phyloP scores from a whole-genome alignment of 2,329 filamentous ascomycete genomes.

The Penicillium nordicum region DNA sequence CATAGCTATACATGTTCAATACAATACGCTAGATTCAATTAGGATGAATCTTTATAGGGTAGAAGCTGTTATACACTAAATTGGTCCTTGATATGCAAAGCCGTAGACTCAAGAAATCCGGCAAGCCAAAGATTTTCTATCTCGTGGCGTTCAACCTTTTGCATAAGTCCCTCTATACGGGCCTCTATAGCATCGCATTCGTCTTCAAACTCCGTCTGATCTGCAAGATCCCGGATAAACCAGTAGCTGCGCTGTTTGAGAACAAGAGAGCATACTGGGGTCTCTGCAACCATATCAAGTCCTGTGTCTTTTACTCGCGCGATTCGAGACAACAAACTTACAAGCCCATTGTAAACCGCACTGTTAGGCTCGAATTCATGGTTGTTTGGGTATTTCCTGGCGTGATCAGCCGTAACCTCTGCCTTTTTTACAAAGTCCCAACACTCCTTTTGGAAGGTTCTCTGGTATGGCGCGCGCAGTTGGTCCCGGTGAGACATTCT shows the following conservation, averaged over 20 bases:
- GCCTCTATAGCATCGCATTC: not conserved
- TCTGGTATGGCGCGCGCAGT: not conserved
- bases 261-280: not conserved
- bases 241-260: not conserved
- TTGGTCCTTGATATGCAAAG: not conserved
- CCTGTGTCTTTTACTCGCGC: not conserved
- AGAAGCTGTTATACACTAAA: not conserved
- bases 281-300: not conserved
- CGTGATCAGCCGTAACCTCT: not conserved
- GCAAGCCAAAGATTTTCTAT: slow-evolving; percentile 1
- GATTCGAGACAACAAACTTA: not conserved
- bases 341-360: not conserved
- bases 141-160: not conserved
- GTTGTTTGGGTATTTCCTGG: not conserved
- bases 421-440: not conserved
- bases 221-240: not conserved
- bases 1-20: no score
- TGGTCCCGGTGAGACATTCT: not conserved
- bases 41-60: no score
- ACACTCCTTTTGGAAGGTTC: not conserved
- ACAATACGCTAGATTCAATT: no score
- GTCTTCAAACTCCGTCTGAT: not conserved
- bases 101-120: not conserved
- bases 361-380: not conserved
- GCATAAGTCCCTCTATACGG: not conserved